Base-by-base conservation (phyloP, 2,329 filamentous ascomycete genomes). In the Fusarium duplospermum region DNA sequence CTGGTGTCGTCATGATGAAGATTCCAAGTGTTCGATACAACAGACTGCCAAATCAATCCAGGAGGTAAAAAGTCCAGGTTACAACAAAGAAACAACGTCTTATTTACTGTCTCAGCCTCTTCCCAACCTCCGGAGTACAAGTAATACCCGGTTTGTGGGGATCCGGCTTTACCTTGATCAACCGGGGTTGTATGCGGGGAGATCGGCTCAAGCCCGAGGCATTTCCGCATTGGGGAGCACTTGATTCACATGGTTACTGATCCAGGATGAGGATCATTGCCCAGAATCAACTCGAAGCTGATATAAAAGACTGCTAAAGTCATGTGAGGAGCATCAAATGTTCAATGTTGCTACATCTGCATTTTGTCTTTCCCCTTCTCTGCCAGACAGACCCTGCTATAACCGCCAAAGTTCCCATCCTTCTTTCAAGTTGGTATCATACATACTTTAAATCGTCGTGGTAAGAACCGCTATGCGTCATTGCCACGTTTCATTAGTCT, bases 1-100 rank as follows among this genome's bases (percentile, higher is more conserved):
- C 86, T 56, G 81, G 66, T 22, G 83, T 76, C 64, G 84, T 80
- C 84, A 87, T 88, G 52, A 14, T 77, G 69, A 36, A 59, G 35
- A 45, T 45, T n/a, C n/a, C n/a, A n/a, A n/a, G n/a, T n/a, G n/a
- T n/a, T 62, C 18, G 9, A 24, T 36, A 20, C n/a, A 20, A 5
- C 38, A 0, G 5, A 29, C 27, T 20, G 6, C 4, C 10, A 8
- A 29, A 9, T 29, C 9, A 29, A 1, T 16, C 27, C 47, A 31
- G 11, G 18, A n/a, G 16, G 29, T n/a, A 5, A 47, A 47, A 33
- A n/a, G 18, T 29, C n/a, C 4, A 40, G 8, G 35, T 27, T 3
- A 60, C 7, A n/a, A 22, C 20, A 35, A 33, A 13, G 14, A 16
- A 22, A 20, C 13, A 42, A 31, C 11, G 3, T 29, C 16, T 42